phyloP scores from a whole-genome alignment of 2,329 filamentous ascomycete genomes.

The Aureobasidium sp. region DNA sequence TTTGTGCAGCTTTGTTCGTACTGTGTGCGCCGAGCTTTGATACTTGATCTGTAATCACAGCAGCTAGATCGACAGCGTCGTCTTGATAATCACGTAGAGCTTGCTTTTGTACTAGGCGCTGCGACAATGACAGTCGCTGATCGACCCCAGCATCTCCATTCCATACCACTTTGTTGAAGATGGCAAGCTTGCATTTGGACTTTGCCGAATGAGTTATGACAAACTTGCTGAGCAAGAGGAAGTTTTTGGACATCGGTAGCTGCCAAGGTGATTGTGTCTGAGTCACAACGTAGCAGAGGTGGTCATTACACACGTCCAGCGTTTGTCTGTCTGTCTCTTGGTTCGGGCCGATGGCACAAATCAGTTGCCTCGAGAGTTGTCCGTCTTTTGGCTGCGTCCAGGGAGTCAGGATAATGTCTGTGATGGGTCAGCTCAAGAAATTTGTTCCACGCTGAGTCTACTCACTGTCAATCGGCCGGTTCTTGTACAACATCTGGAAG shows the following conservation, averaged over 20 bases:
- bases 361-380: conserved; percentile 55
- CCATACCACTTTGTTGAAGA: conserved; percentile 88
- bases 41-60: conserved; percentile 70
- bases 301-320: conserved; percentile 58
- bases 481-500: conserved; percentile 84
- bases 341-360: conserved; percentile 26
- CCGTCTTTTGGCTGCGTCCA: conserved; percentile 68
- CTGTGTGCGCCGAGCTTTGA: conserved; percentile 64
- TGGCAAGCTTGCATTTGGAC: conserved; percentile 80
- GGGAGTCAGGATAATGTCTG: conserved; percentile 72
- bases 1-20: conserved; percentile 69
- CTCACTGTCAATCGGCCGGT: conserved; percentile 59
- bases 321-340: conserved; percentile 70
- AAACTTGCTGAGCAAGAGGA: conserved; percentile 79
- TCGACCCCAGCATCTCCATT: background rate
- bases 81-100: conserved; percentile 67
- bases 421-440: background rate
- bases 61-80: conserved; percentile 66
- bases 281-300: conserved; percentile 58
- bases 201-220: conserved; percentile 92
- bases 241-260: conserved; percentile 69
- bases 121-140: conserved; percentile 24
- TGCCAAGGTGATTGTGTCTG: conserved; percentile 67
- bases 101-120: conserved; percentile 50
- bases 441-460: background rate